phyloP scores from a whole-genome alignment of 345 rosid species.

The Dipteronia sinensis region DNA sequence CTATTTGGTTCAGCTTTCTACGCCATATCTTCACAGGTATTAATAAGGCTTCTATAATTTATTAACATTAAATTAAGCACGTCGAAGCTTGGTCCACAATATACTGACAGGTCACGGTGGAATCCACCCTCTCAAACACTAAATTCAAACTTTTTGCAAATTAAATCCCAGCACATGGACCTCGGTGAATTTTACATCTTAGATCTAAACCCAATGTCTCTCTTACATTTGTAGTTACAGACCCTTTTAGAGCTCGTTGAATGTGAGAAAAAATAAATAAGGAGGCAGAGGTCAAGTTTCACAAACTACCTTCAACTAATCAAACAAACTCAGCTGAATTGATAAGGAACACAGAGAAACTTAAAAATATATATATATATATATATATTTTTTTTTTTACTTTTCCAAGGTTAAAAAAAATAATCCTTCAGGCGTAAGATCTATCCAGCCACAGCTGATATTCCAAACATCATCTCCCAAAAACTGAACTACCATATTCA shows the following conservation, averaged over 20 bases:
- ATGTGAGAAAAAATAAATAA: no score
- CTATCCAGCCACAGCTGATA: not conserved
- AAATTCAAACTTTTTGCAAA: not conserved
- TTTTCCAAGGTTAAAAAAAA: not conserved
- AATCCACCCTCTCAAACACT: conserved; percentile 6
- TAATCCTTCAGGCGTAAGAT: not conserved
- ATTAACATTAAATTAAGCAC: not conserved
- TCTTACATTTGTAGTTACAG: not conserved
- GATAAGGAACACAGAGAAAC: not conserved
- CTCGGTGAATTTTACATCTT: not conserved
- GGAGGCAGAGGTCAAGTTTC: not conserved
- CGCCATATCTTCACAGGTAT: not conserved
- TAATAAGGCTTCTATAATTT: not conserved
- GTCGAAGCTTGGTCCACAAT: not conserved
- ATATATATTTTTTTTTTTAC: no score
- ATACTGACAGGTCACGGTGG: not conserved
- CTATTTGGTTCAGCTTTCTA: not conserved
- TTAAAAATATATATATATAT: not conserved
- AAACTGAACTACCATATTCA: not conserved
- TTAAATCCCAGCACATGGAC: not conserved
- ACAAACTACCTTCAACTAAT: not conserved
- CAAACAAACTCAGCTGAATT: not conserved
- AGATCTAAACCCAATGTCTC: not conserved
- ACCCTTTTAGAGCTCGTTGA: not conserved
- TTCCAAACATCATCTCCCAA: not conserved